Evolutionary conservation across 164 flowering plant genomes (phyloP), one percentile per base, ranked within the genome.

Genomic region (Amborella trichopoda): DNA sequence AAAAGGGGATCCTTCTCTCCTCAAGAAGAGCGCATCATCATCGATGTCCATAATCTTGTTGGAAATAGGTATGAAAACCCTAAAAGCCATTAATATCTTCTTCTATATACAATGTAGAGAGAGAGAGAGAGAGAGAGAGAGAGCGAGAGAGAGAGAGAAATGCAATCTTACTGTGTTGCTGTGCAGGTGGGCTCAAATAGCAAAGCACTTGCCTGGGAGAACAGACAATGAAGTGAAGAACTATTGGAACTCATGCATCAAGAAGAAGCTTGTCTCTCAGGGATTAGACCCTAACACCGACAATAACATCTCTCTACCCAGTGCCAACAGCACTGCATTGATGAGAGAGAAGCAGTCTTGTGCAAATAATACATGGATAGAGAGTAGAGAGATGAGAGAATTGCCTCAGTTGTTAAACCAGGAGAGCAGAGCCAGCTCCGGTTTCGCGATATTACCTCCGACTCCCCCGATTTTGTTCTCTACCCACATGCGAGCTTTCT

Each of bases 171-270:
- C 16, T 18, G 14, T 33, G n/a, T n/a, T n/a, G n/a, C n/a, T n/a
- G 6, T 19, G 9, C 72, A 75, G 77, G 53, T 77, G 83, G 83
- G 80, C 83, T 38, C 77, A 74, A 41, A 77, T 77, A 55, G 83
- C 83, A 0, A 77, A 77, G 64, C 75, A 77, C 51, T 64, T 77
- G 1, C 83, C 83, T 11, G 83, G 83, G 23, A 69, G 83, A 54
- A 74, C 83, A 23, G 83, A 77, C 62, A 77, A 77, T 40, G 83
- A 77, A 64, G 77, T 77, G 61, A 77, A 77, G 74, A 77, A 77
- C 49, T 77, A 69, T 25, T 77, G 83, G 80, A 77, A 77, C 44
- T 77, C 83, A 28, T 77, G 83, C 75, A 68, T 77, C n/a, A 77
- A 77, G 74, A 77, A 77, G 41, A 77, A 74, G 62, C 67, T 77